These are phyloP conservation scores for Amaranthus tricolor DNA, from an alignment of 179 eudicot genomes.

Conservation along the genomic window DNA sequence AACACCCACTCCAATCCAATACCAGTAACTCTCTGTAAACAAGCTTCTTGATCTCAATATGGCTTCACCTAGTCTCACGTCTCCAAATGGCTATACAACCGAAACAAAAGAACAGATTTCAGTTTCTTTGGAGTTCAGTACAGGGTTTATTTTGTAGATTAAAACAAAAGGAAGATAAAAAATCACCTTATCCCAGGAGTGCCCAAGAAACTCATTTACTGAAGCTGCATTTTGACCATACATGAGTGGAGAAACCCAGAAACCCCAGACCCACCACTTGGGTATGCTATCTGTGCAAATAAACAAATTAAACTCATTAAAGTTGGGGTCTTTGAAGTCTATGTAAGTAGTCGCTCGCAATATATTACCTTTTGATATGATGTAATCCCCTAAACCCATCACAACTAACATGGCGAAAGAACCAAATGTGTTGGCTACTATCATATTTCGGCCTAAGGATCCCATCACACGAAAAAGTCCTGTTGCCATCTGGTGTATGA, in stretches of 20 bases:
- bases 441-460: constrained; percentile 89
- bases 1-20: constrained; percentile 88
- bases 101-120: constrained; percentile 1
- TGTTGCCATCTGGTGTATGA: constrained; percentile 85
- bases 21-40: constrained; percentile 83
- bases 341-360: neutral
- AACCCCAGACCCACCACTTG: constrained; percentile 90
- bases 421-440: constrained; percentile 95
- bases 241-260: constrained; percentile 93
- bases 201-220: constrained; percentile 92
- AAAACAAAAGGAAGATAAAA: constrained; percentile 3
- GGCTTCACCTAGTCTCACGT: constrained; percentile 53
- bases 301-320: constrained; percentile 14
- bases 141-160: neutral
- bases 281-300: constrained; percentile 73
- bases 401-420: constrained; percentile 98
- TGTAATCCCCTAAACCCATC: constrained; percentile 93
- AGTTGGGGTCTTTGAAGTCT: neutral
- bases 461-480: constrained; percentile 91
- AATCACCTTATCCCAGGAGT: constrained; percentile 88
- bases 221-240: constrained; percentile 87
- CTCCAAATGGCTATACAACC: constrained; percentile 49
- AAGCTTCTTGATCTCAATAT: constrained; percentile 65
- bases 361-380: constrained; percentile 71
- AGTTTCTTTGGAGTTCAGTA: neutral